These are phyloP conservation scores for Cystofilobasidium macerans DNA, from an alignment of 768 basidiomycete genomes.

Conservation along the genomic window DNA sequence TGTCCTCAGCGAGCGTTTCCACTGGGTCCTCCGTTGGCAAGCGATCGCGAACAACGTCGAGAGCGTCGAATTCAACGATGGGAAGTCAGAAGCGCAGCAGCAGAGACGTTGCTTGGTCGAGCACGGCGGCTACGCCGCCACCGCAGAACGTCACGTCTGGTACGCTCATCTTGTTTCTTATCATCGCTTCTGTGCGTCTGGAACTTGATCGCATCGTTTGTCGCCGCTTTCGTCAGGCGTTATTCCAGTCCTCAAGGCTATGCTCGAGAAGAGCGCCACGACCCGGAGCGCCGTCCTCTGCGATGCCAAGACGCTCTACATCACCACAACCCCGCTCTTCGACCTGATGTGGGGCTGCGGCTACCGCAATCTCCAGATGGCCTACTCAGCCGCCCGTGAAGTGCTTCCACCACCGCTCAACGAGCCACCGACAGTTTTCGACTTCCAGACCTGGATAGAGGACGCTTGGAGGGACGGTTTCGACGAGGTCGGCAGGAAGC, in stretches of 20 bases:
- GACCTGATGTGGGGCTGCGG: constrained; percentile 22
- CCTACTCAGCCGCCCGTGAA: not conserved
- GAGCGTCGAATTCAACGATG: not conserved
- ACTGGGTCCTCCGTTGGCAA: not conserved
- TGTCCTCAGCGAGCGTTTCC: not conserved
- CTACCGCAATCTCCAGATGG: constrained; percentile 23
- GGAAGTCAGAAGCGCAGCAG: not conserved
- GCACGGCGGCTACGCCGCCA: not conserved
- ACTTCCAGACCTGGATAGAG: constrained; percentile 23
- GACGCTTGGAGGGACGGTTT: constrained; percentile 15
- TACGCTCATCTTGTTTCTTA: not conserved
- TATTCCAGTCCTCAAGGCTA: constrained; percentile 5
- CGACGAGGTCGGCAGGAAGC: constrained; percentile 10
- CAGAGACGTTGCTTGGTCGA: not conserved
- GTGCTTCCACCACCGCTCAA: not conserved
- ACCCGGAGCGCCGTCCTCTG: constrained; percentile 23
- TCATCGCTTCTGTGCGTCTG: no score
- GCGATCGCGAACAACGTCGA: not conserved
- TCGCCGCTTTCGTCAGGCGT: constrained; percentile 1
- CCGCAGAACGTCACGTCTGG: constrained; percentile 20
- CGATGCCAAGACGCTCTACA: not conserved
- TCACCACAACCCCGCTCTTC: not conserved
- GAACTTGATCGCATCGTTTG: no score
- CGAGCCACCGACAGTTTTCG: not conserved
- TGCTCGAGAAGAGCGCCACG: not conserved